Evolutionary conservation across 441 rosid species (phyloP), one percentile per base, ranked within the genome.

Genomic region (Populus trichocarpa): DNA sequence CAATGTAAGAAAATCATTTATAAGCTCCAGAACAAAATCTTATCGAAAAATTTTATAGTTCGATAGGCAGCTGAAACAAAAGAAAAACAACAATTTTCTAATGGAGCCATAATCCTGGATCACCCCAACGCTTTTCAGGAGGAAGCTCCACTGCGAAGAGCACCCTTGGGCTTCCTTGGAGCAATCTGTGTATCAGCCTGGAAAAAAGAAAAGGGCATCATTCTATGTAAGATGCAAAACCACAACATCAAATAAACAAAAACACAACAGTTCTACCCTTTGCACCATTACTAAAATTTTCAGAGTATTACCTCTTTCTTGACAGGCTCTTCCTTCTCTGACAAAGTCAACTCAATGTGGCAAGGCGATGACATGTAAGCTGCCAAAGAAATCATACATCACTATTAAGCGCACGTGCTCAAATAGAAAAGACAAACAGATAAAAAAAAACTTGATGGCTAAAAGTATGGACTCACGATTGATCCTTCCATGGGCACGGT

Each of bases 321-420:
- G 70, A 96, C 97, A 22, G 97, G 81, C 78, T 92, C 99, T 87
- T 96, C 99, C 80, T 94, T 92, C 78, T 96, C 97, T 1, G 96
- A 96, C 80, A 92, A 83, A 38, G 80, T 87, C 85, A 96, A 80
- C 87, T 92, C 98, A 63, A 96, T 92, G 87, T 92, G 98, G 79
- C 99, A 94, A 1, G 98, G 99, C 18, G 91, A 89, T 26, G 97
- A 91, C 98, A 94, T 94, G 77, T 92, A 94, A 63, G 98, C 98
- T 96, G 93, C 79, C 77, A 42, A 14, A 70, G 4, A 38, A 50
- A 73, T 42, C n/a, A 7, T 33, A 20, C 14, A 23, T 13, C 8
- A 46, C 1, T 26, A 25, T 40, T 4, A 59, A 65, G 18, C 23
- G 50, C 3, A 25, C 40, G 23, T 16, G 20, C 50, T 23, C 16